Evolutionary conservation across 2,329 filamentous ascomycete species (phyloP).

Genomic region (Chaetomium sp.): DNA sequence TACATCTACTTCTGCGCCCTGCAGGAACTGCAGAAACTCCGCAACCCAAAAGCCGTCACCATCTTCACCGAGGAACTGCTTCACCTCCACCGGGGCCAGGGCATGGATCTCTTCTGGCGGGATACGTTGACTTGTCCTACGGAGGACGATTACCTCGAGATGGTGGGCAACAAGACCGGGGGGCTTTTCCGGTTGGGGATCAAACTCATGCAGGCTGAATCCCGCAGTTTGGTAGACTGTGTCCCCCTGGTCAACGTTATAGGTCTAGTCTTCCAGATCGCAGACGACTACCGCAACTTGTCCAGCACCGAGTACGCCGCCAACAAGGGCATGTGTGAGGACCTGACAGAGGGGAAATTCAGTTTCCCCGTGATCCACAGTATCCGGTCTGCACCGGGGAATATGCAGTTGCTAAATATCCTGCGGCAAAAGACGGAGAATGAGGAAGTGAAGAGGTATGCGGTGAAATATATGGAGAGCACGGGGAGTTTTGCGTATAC

Average conservation of each 20-base stretch:
- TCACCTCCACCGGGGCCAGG: slow-evolving; percentile 79
- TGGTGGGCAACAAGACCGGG: slow-evolving; percentile 88
- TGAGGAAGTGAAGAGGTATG: slow-evolving; percentile 84
- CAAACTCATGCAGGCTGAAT: slow-evolving; percentile 81
- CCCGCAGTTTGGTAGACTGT: slow-evolving; percentile 54
- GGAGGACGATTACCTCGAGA: slow-evolving; percentile 88
- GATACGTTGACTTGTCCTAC: slow-evolving; percentile 77
- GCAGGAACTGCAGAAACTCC: slow-evolving; percentile 67
- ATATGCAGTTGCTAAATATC: slow-evolving; percentile 82
- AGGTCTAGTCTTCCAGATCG: slow-evolving; percentile 83
- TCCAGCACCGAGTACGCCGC: slow-evolving; percentile 65
- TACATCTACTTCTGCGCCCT: slow-evolving; percentile 81
- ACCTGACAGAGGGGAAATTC: slow-evolving; percentile 95
- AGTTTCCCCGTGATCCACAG: slow-evolving; percentile 93
- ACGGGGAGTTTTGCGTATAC: slow-evolving; percentile 90
- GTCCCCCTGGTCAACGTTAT: slow-evolving; percentile 79
- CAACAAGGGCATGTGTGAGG: slow-evolving; percentile 92
- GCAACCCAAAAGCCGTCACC: slow-evolving; percentile 57
- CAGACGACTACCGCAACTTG: slow-evolving; percentile 91
- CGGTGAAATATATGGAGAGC: slow-evolving; percentile 81
- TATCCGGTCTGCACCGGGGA: slow-evolving; percentile 68
- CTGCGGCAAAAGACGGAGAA: slow-evolving; percentile 83
- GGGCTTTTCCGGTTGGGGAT: slow-evolving; percentile 79
- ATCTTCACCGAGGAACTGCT: slow-evolving; percentile 78
- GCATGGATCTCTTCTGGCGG: slow-evolving; percentile 88